phyloP scores from a whole-genome alignment of 2,329 filamentous ascomycete species.

The Amauroascus verrucosus region DNA sequence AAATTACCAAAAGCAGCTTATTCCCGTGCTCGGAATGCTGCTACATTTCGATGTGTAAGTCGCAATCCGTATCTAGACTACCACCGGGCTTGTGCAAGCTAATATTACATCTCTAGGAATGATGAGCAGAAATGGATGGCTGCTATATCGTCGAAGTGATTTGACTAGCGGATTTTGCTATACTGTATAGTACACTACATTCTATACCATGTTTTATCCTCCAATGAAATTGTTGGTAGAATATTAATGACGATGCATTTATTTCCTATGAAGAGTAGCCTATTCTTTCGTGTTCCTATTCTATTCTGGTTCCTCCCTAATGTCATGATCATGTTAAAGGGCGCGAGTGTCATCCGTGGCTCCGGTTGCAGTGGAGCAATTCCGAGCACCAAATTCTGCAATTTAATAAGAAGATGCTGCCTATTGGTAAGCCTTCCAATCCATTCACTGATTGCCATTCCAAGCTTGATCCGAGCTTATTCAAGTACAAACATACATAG shows the following conservation, averaged over 20 bases:
- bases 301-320: background rate
- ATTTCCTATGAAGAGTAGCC: background rate
- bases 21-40: slow-evolving; percentile 56
- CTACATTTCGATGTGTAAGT: slow-evolving; percentile 54
- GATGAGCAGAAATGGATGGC: slow-evolving; percentile 83
- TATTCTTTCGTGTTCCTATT: background rate
- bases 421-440: too few relatives aligned
- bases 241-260: background rate
- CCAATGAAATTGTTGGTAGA: background rate
- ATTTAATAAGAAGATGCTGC: too few relatives aligned
- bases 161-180: background rate
- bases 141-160: slow-evolving; percentile 51
- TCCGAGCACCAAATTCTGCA: too few relatives aligned
- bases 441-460: too few relatives aligned
- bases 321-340: background rate
- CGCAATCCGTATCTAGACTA: background rate
- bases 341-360: background rate
- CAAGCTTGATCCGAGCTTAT: too few relatives aligned
- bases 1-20: slow-evolving; percentile 56
- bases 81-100: background rate
- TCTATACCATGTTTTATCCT: background rate
- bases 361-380: too few relatives aligned
- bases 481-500: too few relatives aligned
- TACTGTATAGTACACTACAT: background rate
- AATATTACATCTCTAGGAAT: slow-evolving; percentile 35